Conservation (phyloP, 2,329 filamentous ascomycete species). For the Sporothrix mexicana region DNA sequence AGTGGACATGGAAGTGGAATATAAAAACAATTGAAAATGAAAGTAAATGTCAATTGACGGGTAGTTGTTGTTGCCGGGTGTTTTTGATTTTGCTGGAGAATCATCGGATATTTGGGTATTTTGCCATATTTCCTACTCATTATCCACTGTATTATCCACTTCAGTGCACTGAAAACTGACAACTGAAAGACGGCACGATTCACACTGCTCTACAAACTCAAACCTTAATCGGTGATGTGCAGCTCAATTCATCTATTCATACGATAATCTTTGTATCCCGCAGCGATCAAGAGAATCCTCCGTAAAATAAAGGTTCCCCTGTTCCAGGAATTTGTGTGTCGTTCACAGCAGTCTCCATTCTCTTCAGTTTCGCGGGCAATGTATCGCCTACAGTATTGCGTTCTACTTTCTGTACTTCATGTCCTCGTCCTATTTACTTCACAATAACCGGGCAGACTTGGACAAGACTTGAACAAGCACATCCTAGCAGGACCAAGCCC, state of each 20-base stretch:
- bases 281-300: background rate
- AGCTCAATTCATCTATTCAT: background rate
- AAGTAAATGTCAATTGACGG: background rate
- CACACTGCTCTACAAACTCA: background rate
- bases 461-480: background rate
- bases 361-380: too few relatives aligned
- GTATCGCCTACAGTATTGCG: too few relatives aligned
- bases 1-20: too few relatives aligned
- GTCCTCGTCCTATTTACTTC: too few relatives aligned
- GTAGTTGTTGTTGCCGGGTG: background rate
- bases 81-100: background rate
- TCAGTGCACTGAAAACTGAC: too few relatives aligned
- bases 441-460: too few relatives aligned
- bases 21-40: background rate
- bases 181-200: background rate
- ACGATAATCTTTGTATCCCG: background rate
- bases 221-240: slow-evolving; percentile 6
- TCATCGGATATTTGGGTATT: background rate
- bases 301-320: background rate
- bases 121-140: too few relatives aligned
- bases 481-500: background rate
- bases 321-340: slow-evolving; percentile 15
- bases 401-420: too few relatives aligned
- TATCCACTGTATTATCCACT: background rate
- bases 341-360: too few relatives aligned